Conservation (phyloP, 2,329 filamentous ascomycete genomes). For the Cladosporium oxysporum region DNA sequence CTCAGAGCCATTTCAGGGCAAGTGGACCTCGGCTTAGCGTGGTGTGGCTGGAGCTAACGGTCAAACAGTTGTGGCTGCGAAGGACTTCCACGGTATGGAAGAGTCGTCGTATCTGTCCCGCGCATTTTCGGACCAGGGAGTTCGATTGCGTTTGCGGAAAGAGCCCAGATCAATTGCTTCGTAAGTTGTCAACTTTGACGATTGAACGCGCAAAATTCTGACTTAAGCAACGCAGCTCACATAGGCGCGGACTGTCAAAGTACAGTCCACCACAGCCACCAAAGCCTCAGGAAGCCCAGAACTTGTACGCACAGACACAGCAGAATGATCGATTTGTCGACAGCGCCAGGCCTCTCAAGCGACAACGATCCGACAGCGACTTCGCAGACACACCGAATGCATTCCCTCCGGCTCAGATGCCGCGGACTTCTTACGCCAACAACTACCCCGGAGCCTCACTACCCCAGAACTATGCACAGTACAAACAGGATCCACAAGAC, state of each 20-base stretch:
- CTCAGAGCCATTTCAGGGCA: conserved; percentile 69
- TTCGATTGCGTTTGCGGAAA: conserved; percentile 78
- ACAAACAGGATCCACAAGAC: conserved; percentile 15
- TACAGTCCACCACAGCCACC: conserved; percentile 25
- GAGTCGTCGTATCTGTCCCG: conserved; percentile 81
- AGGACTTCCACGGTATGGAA: conserved; percentile 75
- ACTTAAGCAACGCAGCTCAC: conserved; percentile 6
- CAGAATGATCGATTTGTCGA: conserved; percentile 23
- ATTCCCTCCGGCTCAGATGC: conserved; percentile 17
- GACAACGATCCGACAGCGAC: conserved; percentile 31
- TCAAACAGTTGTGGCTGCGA: conserved; percentile 48
- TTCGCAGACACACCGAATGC: conserved; percentile 23
- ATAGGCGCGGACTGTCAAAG: conserved; percentile 12
- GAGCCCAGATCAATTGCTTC: conserved; percentile 59
- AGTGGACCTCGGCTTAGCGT: conserved; percentile 32
- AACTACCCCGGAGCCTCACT: conserved; percentile 12
- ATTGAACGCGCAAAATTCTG: not conserved
- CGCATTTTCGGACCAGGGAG: conserved; percentile 83
- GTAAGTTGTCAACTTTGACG: conserved; percentile 1
- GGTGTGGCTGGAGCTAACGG: conserved; percentile 19
- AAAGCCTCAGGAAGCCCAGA: conserved; percentile 22
- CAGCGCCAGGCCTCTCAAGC: conserved; percentile 27
- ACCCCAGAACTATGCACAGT: conserved; percentile 10
- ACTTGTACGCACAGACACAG: conserved; percentile 19
- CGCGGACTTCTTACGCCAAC: conserved; percentile 13